Evolutionary conservation across 768 basidiomycete species (phyloP), one percentile per base, ranked within the genome.

Genomic region (Collybia sp.): DNA sequence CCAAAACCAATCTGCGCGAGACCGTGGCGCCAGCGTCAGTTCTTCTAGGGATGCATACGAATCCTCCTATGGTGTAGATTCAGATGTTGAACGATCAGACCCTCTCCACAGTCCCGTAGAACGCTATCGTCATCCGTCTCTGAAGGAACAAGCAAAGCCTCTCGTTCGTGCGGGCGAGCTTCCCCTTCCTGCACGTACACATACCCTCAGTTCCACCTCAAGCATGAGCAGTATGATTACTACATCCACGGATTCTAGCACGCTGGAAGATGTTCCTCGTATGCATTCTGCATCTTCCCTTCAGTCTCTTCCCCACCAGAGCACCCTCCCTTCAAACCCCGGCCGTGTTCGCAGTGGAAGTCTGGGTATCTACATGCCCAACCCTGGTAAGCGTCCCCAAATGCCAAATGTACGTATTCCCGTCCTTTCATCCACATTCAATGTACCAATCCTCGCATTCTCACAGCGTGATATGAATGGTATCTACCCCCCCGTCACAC

Each of bases 341-440:
- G 75, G 79, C 9, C 71, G 80, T 30, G 62, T 73, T 42, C 77
- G 81, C 47, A 84, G 81, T 53, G 79, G 80, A n/a, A 83, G 82
- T 55, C 60, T 80, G 50, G 79, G 78, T 10, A 66, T 73, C 48
- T 73, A 72, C 55, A 61, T 62, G 41, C 53, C 68, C 34, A 59
- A 53, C 48, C 52, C 63, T 36, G 55, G 57, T 19, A 69, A 61
- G 48, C 64, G 65, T 34, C 63, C 45, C 46, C 62, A 33, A 51
- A 58, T 44, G 44, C 43, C 53, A 64, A 58, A 52, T 47, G 54
- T 56, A 32, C 44, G 16, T 25, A 33, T 42, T 12, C 38, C 54
- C 48, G 43, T 18, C 36, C 40, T 40, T 8, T 32, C 30, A 35
- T 32, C 37, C 30, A 41, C 40, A 25, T 12, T 33, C 45, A 16